These are phyloP conservation scores for Plectosphaerella sp. DNA, from an alignment of 2,329 filamentous ascomycete genomes.

Conservation along the genomic window DNA sequence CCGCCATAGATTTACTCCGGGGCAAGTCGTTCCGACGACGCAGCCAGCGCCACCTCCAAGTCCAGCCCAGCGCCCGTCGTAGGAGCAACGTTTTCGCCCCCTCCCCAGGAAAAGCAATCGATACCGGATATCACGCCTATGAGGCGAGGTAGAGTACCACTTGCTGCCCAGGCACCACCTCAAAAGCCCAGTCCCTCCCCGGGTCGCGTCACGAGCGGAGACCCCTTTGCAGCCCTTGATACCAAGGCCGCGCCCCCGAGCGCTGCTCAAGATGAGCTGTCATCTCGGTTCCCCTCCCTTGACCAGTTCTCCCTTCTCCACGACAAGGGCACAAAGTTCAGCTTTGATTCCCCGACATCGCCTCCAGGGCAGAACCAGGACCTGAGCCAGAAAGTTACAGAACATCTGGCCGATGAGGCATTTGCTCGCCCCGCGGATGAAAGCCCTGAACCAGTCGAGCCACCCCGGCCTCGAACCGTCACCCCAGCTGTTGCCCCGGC, in stretches of 20 bases:
- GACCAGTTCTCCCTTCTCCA: slow-evolving; percentile 91
- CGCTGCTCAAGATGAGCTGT: slow-evolving; percentile 67
- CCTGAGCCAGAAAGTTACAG: slow-evolving; percentile 63
- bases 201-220: slow-evolving; percentile 62
- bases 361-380: slow-evolving; percentile 46
- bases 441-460: slow-evolving; percentile 5
- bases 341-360: slow-evolving; percentile 63
- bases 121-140: slow-evolving; percentile 92
- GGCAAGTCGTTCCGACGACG: slow-evolving; percentile 57
- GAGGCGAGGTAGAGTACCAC: slow-evolving; percentile 74
- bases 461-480: slow-evolving; percentile 9
- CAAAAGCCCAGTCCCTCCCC: slow-evolving; percentile 64
- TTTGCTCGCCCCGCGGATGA: slow-evolving; percentile 51
- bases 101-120: slow-evolving; percentile 62
- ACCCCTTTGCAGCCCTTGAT: slow-evolving; percentile 91
- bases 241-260: slow-evolving; percentile 48
- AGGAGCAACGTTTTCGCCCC: slow-evolving; percentile 78
- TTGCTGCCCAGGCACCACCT: slow-evolving; percentile 31
- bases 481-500: slow-evolving; percentile 16
- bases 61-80: slow-evolving; percentile 57
- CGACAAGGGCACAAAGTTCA: slow-evolving; percentile 77
- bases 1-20: slow-evolving; percentile 63
- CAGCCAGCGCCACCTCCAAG: slow-evolving; percentile 51
- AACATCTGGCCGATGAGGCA: slow-evolving; percentile 78
- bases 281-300: slow-evolving; percentile 79